phyloP scores from a whole-genome alignment of 306 rosid species.

The Quillaja saponaria region DNA sequence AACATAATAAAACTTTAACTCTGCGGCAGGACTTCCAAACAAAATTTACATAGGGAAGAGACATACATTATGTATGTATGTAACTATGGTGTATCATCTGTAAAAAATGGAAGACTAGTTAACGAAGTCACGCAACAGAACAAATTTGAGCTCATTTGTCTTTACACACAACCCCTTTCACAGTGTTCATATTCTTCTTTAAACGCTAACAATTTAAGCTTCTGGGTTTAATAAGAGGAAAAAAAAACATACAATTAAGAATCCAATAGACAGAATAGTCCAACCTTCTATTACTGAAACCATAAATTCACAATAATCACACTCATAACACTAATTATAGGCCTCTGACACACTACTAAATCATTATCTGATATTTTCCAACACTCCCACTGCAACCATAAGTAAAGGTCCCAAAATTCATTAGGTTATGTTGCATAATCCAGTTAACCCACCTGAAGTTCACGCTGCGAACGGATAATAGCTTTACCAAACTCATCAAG shows the following conservation, averaged over 20 bases:
- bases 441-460: conserved; percentile 51
- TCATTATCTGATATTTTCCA: neutral
- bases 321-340: neutral
- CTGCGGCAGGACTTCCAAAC: no score
- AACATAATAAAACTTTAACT: neutral
- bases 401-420: neutral
- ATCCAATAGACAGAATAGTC: neutral
- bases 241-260: no score
- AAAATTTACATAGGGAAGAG: no score
- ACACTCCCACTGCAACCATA: no score
- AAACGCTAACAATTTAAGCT: neutral
- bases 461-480: conserved; percentile 79
- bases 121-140: no score
- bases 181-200: no score
- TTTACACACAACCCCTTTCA: neutral
- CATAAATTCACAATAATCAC: neutral
- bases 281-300: neutral
- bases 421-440: neutral
- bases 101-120: no score
- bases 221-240: no score
- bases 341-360: neutral
- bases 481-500: conserved; percentile 86
- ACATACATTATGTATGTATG: no score
- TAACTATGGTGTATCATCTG: no score
- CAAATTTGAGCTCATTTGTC: neutral